These are phyloP conservation scores for Hibiscus trionum DNA, from an alignment of 345 rosid species.

Conservation along the genomic window DNA sequence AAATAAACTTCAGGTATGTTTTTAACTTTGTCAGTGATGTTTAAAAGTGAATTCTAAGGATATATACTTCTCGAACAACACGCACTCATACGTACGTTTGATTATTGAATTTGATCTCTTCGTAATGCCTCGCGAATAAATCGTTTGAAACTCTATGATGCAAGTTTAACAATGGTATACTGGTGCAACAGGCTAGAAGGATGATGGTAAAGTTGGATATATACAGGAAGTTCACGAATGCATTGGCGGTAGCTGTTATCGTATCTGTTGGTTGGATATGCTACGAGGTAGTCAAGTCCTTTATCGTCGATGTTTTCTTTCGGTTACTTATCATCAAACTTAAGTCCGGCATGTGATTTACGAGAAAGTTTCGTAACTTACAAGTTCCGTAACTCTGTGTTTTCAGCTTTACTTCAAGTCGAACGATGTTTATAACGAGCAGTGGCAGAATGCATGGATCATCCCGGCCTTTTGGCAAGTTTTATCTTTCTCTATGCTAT, in stretches of 20 bases:
- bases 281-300: constrained; percentile 64
- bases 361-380: neutral
- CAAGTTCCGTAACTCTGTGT: constrained; percentile 1
- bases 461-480: constrained; percentile 96
- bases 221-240: constrained; percentile 92
- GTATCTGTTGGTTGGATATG: constrained; percentile 96
- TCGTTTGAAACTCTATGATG: neutral
- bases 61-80: neutral
- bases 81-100: neutral
- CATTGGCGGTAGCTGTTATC: constrained; percentile 82
- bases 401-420: constrained; percentile 91
- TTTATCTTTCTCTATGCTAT: constrained; percentile 74
- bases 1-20: constrained; percentile 80
- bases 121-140: neutral
- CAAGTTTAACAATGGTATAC: neutral
- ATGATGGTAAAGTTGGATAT: constrained; percentile 79
- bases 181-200: constrained; percentile 57
- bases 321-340: neutral
- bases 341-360: neutral
- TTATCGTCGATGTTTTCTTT: neutral
- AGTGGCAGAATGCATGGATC: constrained; percentile 94
- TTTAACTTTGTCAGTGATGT: neutral
- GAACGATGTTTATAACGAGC: constrained; percentile 77
- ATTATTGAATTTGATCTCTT: too few species aligned
- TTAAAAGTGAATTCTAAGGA: neutral